A percentile compares a stretch with the other conserved stretches of the same genome.
phyloP scores from a whole-genome alignment of 192 early-diverging fungal species.

The Pecoramyces ruminantium region DNA sequence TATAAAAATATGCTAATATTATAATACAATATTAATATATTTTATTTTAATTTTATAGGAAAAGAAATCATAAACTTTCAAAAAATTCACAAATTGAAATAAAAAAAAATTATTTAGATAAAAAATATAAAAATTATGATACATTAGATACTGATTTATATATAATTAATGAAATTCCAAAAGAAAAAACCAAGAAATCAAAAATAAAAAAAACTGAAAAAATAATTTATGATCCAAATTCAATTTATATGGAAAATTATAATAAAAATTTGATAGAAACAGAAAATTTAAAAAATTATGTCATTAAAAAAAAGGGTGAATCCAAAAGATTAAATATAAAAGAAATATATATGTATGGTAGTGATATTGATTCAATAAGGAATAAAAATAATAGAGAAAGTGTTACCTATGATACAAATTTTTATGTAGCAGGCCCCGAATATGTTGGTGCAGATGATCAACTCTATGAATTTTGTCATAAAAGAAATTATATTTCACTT shows the following conservation, averaged over 20 bases:
- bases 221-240: background rate
- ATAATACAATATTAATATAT: background rate
- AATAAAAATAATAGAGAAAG: background rate
- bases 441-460: background rate
- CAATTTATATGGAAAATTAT: background rate
- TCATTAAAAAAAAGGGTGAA: background rate
- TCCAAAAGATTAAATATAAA: background rate
- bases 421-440: background rate
- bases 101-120: background rate
- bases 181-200: background rate
- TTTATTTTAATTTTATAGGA: background rate
- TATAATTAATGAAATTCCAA: background rate
- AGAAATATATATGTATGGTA: background rate
- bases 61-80: background rate
- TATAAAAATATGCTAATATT: too few species aligned
- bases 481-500: background rate
- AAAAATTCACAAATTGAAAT: background rate
- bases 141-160: too few species aligned
- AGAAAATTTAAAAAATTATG: background rate
- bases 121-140: background rate
- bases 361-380: background rate
- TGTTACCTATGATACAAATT: background rate
- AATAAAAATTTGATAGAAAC: background rate
- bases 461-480: background rate
- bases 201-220: background rate